Base-by-base conservation (phyloP, 2,329 filamentous ascomycete species). In the Hirsutella thompsonii region DNA sequence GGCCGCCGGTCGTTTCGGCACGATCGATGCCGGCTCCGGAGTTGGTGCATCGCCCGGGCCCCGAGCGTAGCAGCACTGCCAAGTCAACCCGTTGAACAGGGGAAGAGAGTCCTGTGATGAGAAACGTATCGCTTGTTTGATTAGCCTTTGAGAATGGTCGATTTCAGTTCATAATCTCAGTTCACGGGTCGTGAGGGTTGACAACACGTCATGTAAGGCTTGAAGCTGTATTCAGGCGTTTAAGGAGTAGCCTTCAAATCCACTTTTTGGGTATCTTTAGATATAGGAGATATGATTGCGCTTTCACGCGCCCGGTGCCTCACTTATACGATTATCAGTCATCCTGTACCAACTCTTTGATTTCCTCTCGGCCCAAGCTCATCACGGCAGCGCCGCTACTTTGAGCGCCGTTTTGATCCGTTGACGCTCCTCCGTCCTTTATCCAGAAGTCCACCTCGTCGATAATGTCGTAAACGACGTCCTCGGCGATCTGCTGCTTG, bases 381-480 rank as follows among this genome's bases (percentile, higher is more conserved):
- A 63, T 61, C 21, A 62, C 62, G 0, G 60, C 60, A 16, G 60
- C 63, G 29, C 66, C 60, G 40, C 61, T 64, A 53, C 68, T 69
- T 26, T 63, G 68, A 13, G 60, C 62, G 11, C 55, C 68, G 9
- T 63, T 63, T 36, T 63, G 60, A 43, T 69, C 69, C 37, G 69
- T 63, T 8, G 68, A 64, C 45, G 64, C 66, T 8, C 67, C 68
- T 20, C 72, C 72, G 47, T 87, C 84, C 55, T 84, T 76, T 59
- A 80, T 71, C 80, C 78, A 93, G 63, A 85, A 92, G 64, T 94
- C 88, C 38, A 94, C 84, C 62, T 98, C 92, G 55, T 98, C 92
- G 26, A 96, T 72, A 40, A 98, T 74, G 59, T 98, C 92, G 58
- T 88, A 94, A 23, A 94, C 74, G 20, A 95, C 70, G 54, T 98